Evolutionary conservation across 2,329 filamentous ascomycete genomes (phyloP).

Genomic region (Epichloe hybrida): DNA sequence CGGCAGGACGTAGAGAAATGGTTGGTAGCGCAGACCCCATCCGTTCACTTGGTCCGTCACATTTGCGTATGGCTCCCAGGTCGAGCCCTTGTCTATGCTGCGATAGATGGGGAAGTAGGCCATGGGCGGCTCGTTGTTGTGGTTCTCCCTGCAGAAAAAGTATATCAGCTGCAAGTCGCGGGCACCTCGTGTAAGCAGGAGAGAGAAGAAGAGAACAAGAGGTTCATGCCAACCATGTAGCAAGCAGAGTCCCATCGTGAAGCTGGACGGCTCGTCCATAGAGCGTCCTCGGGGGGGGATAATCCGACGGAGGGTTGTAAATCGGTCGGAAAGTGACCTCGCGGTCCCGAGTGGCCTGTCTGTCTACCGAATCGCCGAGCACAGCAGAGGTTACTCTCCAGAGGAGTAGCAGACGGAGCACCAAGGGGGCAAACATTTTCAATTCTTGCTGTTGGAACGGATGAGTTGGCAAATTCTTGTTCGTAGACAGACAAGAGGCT

Average conservation of each 20-base stretch:
- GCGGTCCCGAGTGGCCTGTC: not conserved
- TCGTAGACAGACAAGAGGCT: not conserved
- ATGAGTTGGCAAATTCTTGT: not conserved
- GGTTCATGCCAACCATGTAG: not conserved
- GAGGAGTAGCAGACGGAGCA: not conserved
- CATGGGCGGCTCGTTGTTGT: not conserved
- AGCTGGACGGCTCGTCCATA: not conserved
- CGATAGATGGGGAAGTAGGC: not conserved
- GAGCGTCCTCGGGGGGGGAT: not conserved
- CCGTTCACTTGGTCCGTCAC: not conserved
- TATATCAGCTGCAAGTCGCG: not conserved
- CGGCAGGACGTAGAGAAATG: not conserved
- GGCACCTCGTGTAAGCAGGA: no score
- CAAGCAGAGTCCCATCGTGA: not conserved
- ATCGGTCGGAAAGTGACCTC: not conserved
- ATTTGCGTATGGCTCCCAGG: not conserved
- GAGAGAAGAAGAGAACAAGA: no score
- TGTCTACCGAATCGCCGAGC: not conserved
- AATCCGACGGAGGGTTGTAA: not conserved
- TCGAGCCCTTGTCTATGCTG: not conserved
- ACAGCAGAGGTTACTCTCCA: not conserved
- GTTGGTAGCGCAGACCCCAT: constrained; percentile 1
- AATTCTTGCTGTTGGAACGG: not conserved
- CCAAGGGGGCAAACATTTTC: not conserved
- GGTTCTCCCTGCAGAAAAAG: not conserved